Base-by-base conservation (phyloP, 441 rosid genomes). In the Eugenia klotzschiana region DNA sequence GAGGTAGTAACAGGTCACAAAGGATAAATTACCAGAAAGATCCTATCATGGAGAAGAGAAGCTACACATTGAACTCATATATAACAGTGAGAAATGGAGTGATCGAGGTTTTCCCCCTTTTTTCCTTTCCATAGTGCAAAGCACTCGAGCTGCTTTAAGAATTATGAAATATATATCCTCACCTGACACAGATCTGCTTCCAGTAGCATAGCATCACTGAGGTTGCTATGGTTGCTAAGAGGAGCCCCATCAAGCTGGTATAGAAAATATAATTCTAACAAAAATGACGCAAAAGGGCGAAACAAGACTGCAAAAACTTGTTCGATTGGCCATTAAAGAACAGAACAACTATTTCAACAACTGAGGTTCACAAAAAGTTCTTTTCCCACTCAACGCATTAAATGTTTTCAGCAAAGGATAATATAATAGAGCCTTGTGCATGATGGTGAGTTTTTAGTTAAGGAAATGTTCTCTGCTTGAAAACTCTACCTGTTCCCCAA, bases 401-500 rank as follows among this genome's bases (percentile, higher is more conserved):
- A 79, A 50, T 26, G 41, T 53, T 79, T 74, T 33, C 41, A 3
- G 53, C 53, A 41, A 83, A 82, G 80, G 33, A 64, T 52, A 25
- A 55, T 82, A 56, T 37, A 49, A 57, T 82, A 82, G 77, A 69
- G 77, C 77, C 25, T 50, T 80, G 72, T 53, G 41, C 22, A 29
- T 27, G 51, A 73, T 60, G 79, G 80, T 74, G 55, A 82, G 74
- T 37, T 73, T 53, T 27, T 23, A 46, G 41, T 27, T 64, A 51
- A 51, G 52, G 79, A 51, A 50, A 53, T 25, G 52, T n/a, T 54
- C 84, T 83, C 84, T 55, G 49, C 64, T 79, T 73, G 81, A 83
- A 83, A 83, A 74, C 60, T 73, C 84, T 83, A 69, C 79, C 41
- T 23, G 79, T 72, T 53, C 84, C 84, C 84, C 79, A 26, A 52